Conservation (phyloP, 1,284 basidiomycete species). For the Anthracocystis panici-leucophaei region DNA sequence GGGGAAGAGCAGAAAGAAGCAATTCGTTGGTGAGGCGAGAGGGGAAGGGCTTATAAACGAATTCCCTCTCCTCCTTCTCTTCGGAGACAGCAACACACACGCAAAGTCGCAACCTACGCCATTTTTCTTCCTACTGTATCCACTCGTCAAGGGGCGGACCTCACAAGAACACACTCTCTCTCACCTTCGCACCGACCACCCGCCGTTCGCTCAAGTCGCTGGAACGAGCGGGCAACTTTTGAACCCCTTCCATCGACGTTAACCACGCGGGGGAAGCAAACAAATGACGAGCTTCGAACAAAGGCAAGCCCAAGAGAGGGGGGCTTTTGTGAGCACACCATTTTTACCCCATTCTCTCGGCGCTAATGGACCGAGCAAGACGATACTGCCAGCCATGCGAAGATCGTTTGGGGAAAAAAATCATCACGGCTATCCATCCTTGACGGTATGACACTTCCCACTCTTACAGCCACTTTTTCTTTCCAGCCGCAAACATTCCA, state of each 20-base stretch:
- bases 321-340: neutral
- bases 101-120: neutral
- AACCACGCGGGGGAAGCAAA: neutral
- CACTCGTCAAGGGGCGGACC: neutral
- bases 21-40: neutral
- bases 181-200: conserved; percentile 3
- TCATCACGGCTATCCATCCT: too few relatives aligned
- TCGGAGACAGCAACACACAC: neutral
- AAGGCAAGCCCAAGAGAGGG: neutral
- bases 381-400: too few relatives aligned
- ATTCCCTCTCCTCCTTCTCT: neutral
- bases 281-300: conserved; percentile 1
- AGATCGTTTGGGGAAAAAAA: too few relatives aligned
- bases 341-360: neutral
- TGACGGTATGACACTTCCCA: too few relatives aligned
- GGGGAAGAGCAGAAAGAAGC: neutral
- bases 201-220: too few relatives aligned
- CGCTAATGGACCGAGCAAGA: too few relatives aligned
- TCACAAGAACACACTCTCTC: too few relatives aligned
- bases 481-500: too few relatives aligned
- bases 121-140: neutral
- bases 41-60: conserved; percentile 6
- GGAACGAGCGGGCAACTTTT: conserved; percentile 11
- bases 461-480: too few relatives aligned
- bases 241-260: too few relatives aligned